phyloP scores from a whole-genome alignment of 805 yeast genomes.

The Candida verbasci region DNA sequence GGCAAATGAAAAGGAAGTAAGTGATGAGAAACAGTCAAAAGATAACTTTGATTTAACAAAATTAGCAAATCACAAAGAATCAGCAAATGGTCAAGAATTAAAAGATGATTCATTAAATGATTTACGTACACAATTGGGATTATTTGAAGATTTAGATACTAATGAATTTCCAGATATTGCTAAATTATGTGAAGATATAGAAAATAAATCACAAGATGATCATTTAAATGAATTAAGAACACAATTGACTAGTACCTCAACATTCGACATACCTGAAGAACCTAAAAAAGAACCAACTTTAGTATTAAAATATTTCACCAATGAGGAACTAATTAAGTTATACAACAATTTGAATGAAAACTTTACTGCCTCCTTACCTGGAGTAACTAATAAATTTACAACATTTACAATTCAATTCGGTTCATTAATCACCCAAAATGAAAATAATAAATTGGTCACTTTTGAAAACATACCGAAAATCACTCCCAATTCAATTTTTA shows the following conservation, averaged over 20 bases:
- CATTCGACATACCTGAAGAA: background rate
- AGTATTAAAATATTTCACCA: conserved; percentile 7
- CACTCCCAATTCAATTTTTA: conserved; percentile 10
- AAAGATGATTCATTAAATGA: conserved; percentile 3
- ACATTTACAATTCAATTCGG: conserved; percentile 38
- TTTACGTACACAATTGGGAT: conserved; percentile 6
- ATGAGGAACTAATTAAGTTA: conserved; percentile 16
- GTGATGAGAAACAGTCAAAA: too few relatives aligned
- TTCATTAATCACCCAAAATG: conserved; percentile 26
- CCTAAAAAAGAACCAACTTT: background rate
- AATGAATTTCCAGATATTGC: conserved; percentile 9
- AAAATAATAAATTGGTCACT: conserved; percentile 4
- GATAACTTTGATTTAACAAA: conserved; percentile 3
- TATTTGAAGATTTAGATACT: conserved; percentile 1
- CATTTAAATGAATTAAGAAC: conserved; percentile 2
- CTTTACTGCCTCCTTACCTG: conserved; percentile 18
- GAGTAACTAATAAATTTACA: conserved; percentile 21
- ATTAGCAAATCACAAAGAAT: conserved; percentile 1
- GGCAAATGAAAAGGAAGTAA: too few relatives aligned
- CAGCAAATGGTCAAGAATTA: conserved; percentile 3
- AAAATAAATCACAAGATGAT: conserved; percentile 3
- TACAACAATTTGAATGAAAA: conserved; percentile 20
- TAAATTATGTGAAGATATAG: conserved; percentile 5
- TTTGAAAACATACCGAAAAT: conserved; percentile 10
- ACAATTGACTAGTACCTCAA: background rate